Conservation (phyloP, 768 basidiomycete species). For the Naganishia onofrii region DNA sequence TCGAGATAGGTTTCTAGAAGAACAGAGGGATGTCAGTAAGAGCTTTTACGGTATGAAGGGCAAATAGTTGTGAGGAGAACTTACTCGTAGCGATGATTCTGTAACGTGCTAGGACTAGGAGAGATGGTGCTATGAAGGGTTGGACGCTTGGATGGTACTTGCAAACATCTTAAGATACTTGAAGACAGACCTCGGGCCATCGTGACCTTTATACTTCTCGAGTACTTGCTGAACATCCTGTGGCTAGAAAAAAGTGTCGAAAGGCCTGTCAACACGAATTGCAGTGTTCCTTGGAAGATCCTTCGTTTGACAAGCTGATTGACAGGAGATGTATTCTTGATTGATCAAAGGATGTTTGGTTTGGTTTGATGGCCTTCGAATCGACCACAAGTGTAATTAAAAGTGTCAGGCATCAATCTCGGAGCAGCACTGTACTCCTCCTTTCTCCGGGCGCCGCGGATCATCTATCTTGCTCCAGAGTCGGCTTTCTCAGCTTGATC, state of each 20-base stretch:
- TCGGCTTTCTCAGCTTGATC: conserved; percentile 1
- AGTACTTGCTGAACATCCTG: neutral
- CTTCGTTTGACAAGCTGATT: neutral
- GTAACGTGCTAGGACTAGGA: too few relatives aligned
- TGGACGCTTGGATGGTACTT: neutral
- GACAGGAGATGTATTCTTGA: neutral
- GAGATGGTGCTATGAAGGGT: neutral
- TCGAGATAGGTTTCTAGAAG: too few relatives aligned
- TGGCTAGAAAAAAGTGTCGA: neutral
- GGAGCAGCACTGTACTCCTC: neutral
- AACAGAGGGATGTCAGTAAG: too few relatives aligned
- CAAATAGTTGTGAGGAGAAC: too few relatives aligned
- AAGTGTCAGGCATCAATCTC: conserved; percentile 1
- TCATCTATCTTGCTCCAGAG: too few relatives aligned
- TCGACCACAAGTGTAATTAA: too few relatives aligned
- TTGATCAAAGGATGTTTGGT: neutral
- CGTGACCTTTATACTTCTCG: neutral
- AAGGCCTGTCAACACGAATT: neutral
- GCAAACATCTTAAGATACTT: conserved; percentile 18
- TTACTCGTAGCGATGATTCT: too few relatives aligned
- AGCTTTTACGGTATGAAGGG: too few relatives aligned
- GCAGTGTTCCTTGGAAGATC: neutral
- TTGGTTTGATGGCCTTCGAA: neutral
- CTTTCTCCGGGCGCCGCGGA: too few relatives aligned
- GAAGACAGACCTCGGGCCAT: neutral